phyloP scores from a whole-genome alignment of 2,329 filamentous ascomycete species.

The Tolypocladium guangdongense region DNA sequence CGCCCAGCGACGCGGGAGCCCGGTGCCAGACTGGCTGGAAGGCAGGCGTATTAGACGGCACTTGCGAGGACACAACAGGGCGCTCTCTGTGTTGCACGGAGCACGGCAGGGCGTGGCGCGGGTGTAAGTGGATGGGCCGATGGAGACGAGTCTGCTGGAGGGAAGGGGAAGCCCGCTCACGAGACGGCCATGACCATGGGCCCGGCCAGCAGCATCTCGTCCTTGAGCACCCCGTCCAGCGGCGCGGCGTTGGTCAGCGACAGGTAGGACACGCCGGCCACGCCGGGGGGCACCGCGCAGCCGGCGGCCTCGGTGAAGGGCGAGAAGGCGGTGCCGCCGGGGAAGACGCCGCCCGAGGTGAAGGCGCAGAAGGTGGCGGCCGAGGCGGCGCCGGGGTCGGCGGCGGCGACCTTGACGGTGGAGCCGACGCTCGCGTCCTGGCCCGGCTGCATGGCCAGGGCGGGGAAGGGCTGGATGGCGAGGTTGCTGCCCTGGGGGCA shows the following conservation, averaged over 20 bases:
- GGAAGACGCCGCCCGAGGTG: slow-evolving; percentile 45
- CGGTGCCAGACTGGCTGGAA: no score
- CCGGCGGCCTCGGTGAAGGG: slow-evolving; percentile 37
- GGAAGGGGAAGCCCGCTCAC: neutral
- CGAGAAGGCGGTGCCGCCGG: slow-evolving; percentile 50
- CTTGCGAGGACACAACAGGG: no score
- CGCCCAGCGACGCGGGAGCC: no score
- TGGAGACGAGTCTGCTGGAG: no score
- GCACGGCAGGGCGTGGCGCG: neutral
- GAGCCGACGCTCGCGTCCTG: slow-evolving; percentile 23
- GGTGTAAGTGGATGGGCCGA: no score
- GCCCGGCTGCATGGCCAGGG: slow-evolving; percentile 38
- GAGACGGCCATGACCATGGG: slow-evolving; percentile 44
- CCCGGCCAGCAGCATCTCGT: slow-evolving; percentile 56
- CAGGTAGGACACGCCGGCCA: slow-evolving; percentile 56
- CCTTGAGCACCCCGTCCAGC: slow-evolving; percentile 39
- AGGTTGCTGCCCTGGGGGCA: slow-evolving; percentile 57
- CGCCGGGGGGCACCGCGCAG: slow-evolving; percentile 50
- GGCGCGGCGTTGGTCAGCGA: slow-evolving; percentile 48
- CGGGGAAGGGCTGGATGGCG: slow-evolving; percentile 52
- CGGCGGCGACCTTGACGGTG: slow-evolving; percentile 33
- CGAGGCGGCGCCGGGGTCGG: slow-evolving; percentile 28
- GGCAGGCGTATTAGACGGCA: no score
- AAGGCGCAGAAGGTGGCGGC: slow-evolving; percentile 54
- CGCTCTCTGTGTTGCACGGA: neutral